phyloP scores from a whole-genome alignment of 192 early-diverging fungal species.

The Coemansia asiatica region DNA sequence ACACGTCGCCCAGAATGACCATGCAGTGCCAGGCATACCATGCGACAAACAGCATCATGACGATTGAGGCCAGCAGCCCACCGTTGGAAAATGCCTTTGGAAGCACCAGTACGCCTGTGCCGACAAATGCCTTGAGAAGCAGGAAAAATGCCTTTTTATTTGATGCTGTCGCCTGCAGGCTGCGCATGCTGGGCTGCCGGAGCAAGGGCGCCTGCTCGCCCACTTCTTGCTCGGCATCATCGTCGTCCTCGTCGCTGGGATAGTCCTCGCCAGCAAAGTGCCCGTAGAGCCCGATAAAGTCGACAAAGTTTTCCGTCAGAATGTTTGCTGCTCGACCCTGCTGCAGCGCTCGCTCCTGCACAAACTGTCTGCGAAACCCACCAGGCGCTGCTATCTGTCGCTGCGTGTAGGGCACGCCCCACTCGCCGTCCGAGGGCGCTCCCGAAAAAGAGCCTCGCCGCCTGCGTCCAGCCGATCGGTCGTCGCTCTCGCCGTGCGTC shows the following conservation, averaged over 20 bases:
- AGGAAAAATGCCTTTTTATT: constrained; percentile 73
- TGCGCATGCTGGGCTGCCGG: constrained; percentile 10
- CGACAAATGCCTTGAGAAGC: constrained; percentile 80
- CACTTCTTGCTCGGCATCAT: constrained; percentile 26
- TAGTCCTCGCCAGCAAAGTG: constrained; percentile 92
- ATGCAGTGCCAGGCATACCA: constrained; percentile 65
- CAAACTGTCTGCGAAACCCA: constrained; percentile 84
- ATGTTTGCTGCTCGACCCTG: constrained; percentile 64
- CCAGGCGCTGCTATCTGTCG: constrained; percentile 69
- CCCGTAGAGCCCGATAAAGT: constrained; percentile 90
- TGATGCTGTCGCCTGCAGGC: constrained; percentile 57
- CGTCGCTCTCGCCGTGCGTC: constrained; percentile 39
- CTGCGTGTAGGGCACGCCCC: constrained; percentile 43
- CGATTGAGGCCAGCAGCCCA: constrained; percentile 62
- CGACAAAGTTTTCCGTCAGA: constrained; percentile 86
- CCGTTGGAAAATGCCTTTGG: constrained; percentile 78
- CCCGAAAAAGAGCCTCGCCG: constrained; percentile 42
- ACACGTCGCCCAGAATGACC: constrained; percentile 64
- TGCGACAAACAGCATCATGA: constrained; percentile 58
- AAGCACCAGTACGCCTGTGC: constrained; percentile 74
- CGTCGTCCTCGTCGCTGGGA: constrained; percentile 75
- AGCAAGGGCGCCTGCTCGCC: constrained; percentile 11
- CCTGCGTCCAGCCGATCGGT: background rate
- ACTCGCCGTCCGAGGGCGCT: constrained; percentile 40
- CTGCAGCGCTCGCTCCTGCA: constrained; percentile 68